Base-by-base conservation (phyloP, 371 early-diverging fungal species). In the Capillidium rhysosporum region DNA sequence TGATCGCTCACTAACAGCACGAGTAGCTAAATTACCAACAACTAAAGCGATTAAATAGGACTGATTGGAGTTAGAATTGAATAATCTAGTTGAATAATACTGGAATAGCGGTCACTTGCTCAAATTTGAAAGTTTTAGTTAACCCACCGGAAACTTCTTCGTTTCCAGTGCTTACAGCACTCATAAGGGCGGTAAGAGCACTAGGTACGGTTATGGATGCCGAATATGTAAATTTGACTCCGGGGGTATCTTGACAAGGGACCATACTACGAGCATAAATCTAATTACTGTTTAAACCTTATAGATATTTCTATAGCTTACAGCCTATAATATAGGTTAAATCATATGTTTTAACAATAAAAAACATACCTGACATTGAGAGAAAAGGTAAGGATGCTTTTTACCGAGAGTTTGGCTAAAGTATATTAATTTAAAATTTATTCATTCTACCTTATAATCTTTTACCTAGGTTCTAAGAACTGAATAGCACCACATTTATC, bases 11-110 rank as follows among this genome's bases (percentile, higher is more conserved):
- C 95, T 92, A 56, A 95, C 82, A 44, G 79, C 70, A 21, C 73
- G 71, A 46, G 80, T 78, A 24, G 65, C 79, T 20, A 92, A 57
- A 67, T 89, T 82, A 45, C 98, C 98, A 40, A 84, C 84, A 20
- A 86, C 94, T 39, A 96, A 67, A 20, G 96, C 98, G 51, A 97
- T 80, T 64, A 97, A 72, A 65, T 97, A 97, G 29, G 88, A 86
- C 49, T 49, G 29, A 49, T 18, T 4, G 3, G 3, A 18, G 2
- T 30, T 29, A 5, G 31, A n/a, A 29, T 18, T 39, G 29, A 7
- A 9, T 20, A 34, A 29, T 5, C 5, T 1, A 30, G 1, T 18
- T 1, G 30, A n/a, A 29, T 5, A 10, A 10, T 49, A 49, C 49
- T 41, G 89, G 85, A 56, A 86, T 85, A 25, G 77, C 70, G 0